Evolutionary conservation across 306 rosid genomes (phyloP).

Genomic region (Carpinus viminea): DNA sequence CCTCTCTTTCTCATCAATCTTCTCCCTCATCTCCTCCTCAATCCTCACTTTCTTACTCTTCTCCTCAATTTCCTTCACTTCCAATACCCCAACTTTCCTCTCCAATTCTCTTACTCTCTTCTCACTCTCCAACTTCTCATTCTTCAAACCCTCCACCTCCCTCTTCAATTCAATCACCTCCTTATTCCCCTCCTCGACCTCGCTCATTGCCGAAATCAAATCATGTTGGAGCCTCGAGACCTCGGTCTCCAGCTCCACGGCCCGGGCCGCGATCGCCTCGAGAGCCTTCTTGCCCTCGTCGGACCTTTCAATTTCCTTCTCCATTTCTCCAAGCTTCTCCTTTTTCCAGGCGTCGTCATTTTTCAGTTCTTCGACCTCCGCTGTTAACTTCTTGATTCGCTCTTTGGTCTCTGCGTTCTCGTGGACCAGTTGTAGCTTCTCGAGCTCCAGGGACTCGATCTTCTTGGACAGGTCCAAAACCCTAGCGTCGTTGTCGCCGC

Average conservation of each 20-base stretch:
- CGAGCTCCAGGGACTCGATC: constrained; percentile 56
- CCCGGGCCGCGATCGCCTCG: constrained; percentile 58
- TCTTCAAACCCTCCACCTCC: constrained; percentile 52
- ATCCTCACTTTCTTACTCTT: constrained; percentile 71
- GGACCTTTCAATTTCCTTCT: constrained; percentile 40
- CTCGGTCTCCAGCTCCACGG: constrained; percentile 75
- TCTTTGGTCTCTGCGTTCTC: constrained; percentile 53
- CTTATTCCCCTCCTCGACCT: constrained; percentile 42
- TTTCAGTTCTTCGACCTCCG: constrained; percentile 53
- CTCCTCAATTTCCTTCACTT: constrained; percentile 84
- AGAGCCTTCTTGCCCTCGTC: constrained; percentile 44
- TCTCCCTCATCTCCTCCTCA: constrained; percentile 82
- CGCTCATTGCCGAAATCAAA: constrained; percentile 42
- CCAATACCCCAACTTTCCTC: constrained; percentile 71
- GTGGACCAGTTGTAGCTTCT: constrained; percentile 42
- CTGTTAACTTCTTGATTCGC: constrained; percentile 41
- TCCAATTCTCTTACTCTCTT: constrained; percentile 75
- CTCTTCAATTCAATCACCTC: constrained; percentile 53
- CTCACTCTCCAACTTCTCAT: constrained; percentile 51
- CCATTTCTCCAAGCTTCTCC: constrained; percentile 55
- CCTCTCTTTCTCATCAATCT: constrained; percentile 59
- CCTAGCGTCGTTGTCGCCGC: constrained; percentile 24
- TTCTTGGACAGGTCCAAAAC: constrained; percentile 38
- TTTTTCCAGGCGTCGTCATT: constrained; percentile 36
- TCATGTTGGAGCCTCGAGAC: constrained; percentile 80